Conservation (phyloP, 139 green algal genomes). For the Volvox africanus region DNA sequence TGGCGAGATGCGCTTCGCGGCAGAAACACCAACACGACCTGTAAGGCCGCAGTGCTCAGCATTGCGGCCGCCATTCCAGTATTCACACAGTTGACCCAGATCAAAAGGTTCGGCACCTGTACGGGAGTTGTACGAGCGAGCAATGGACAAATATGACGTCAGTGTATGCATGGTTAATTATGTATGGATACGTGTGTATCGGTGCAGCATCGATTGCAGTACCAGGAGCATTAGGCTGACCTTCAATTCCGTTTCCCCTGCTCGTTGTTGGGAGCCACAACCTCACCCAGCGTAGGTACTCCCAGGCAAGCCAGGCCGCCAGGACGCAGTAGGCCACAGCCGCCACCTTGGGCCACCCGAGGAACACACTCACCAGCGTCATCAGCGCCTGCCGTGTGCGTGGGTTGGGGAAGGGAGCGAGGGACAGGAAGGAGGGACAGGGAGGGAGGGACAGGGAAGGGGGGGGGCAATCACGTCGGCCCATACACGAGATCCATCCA, state of each 20-base stretch:
- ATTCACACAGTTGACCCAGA: conserved; percentile 33
- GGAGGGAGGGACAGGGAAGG: too few species aligned
- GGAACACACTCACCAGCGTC: conserved; percentile 32
- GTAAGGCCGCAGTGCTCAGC: neutral
- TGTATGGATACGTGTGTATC: too few species aligned
- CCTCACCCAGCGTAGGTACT: conserved; percentile 44
- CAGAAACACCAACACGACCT: conserved; percentile 4
- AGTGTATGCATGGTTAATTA: too few species aligned
- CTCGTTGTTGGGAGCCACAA: neutral
- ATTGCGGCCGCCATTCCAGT: neutral
- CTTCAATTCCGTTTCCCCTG: too few species aligned
- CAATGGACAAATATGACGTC: too few species aligned
- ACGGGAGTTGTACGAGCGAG: too few species aligned
- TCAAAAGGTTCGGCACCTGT: conserved; percentile 22
- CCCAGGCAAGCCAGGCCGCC: neutral
- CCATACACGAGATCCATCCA: too few species aligned
- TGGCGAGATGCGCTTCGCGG: neutral
- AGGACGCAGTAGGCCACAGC: conserved; percentile 11
- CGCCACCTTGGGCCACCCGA: conserved; percentile 18
- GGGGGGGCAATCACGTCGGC: too few species aligned
- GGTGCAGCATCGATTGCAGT: too few species aligned
- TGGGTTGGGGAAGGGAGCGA: too few species aligned
- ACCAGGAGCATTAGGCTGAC: too few species aligned
- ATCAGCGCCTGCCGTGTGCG: conserved; percentile 28
- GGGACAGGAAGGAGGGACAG: too few species aligned